Percentiles rank a stretch among this genome's conserved stretches.
These are phyloP conservation scores for Endogone sp. DNA, from an alignment of 192 early-diverging fungal genomes.

Conservation along the genomic window DNA sequence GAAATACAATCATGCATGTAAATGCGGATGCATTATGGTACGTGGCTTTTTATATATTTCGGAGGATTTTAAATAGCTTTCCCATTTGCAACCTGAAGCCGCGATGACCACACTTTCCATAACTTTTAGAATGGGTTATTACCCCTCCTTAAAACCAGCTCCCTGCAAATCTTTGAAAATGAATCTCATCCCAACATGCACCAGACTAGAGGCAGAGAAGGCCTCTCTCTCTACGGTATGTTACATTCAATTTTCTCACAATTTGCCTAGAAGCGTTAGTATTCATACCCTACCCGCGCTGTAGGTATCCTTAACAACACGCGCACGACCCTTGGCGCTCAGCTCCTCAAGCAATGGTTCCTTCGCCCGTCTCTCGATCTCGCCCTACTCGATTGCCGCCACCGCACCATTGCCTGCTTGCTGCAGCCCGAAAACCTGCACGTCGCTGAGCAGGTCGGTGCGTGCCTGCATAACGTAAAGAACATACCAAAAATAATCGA, in stretches of 20 bases:
- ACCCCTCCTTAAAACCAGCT: constrained; percentile 40
- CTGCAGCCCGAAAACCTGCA: constrained; percentile 33
- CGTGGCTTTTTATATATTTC: neutral
- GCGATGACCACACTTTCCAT: too few relatives aligned
- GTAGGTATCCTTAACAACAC: constrained; percentile 65
- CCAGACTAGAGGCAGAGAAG: constrained; percentile 56
- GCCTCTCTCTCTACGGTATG: constrained; percentile 72
- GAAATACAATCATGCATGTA: constrained; percentile 49
- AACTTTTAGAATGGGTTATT: too few relatives aligned
- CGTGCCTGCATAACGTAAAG: constrained; percentile 40
- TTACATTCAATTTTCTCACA: neutral
- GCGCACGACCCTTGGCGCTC: constrained; percentile 48
- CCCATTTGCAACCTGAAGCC: too few relatives aligned
- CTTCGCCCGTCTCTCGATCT: constrained; percentile 53
- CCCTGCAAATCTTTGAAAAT: constrained; percentile 72
- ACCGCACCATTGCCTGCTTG: constrained; percentile 54
- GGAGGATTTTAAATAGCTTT: neutral
- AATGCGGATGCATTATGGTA: constrained; percentile 58
- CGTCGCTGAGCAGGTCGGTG: constrained; percentile 34
- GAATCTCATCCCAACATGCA: constrained; percentile 84
- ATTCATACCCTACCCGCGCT: too few relatives aligned
- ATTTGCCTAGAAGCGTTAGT: too few relatives aligned
- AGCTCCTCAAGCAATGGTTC: constrained; percentile 65
- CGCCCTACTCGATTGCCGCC: constrained; percentile 42
- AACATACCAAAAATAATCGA: constrained; percentile 42